phyloP scores from a whole-genome alignment of 148 eudicot species.

The Amaranthus hypochondriacus region DNA sequence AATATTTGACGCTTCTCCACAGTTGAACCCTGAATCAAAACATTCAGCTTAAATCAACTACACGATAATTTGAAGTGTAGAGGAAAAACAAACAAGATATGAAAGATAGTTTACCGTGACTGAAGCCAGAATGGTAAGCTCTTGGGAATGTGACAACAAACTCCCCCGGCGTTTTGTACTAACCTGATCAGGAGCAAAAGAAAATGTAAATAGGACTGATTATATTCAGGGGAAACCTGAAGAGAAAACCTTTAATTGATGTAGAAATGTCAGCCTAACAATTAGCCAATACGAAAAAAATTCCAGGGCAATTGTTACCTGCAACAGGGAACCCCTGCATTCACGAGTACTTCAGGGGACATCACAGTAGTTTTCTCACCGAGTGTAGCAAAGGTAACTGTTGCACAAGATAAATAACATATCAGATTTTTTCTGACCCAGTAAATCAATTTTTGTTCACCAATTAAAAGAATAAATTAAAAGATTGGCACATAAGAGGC shows the following conservation, averaged over 20 bases:
- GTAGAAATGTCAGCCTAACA: slow-evolving; percentile 1
- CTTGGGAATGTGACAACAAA: slow-evolving; percentile 97
- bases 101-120: slow-evolving; percentile 59
- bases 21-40: slow-evolving; percentile 58
- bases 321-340: slow-evolving; percentile 97
- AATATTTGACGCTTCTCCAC: slow-evolving; percentile 96
- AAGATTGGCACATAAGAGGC: neutral
- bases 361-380: slow-evolving; percentile 97
- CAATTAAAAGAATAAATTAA: neutral
- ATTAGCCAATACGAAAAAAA: neutral
- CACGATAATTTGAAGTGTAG: neutral
- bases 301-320: slow-evolving; percentile 42
- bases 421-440: slow-evolving; percentile 8
- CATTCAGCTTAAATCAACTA: slow-evolving; percentile 8
- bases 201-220: slow-evolving; percentile 12
- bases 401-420: slow-evolving; percentile 15
- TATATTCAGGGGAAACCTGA: slow-evolving; percentile 1
- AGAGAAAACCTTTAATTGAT: neutral
- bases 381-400: slow-evolving; percentile 87
- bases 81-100: neutral
- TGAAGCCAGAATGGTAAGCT: slow-evolving; percentile 97
- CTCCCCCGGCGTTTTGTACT: slow-evolving; percentile 97
- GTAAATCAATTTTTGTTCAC: neutral
- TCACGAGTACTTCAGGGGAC: slow-evolving; percentile 92
- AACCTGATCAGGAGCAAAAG: slow-evolving; percentile 50